Evolutionary conservation across 1,139 yeast genomes (phyloP), one percentile per base, ranked within the genome.

Genomic region (Magnusiomyces suaveolens): DNA sequence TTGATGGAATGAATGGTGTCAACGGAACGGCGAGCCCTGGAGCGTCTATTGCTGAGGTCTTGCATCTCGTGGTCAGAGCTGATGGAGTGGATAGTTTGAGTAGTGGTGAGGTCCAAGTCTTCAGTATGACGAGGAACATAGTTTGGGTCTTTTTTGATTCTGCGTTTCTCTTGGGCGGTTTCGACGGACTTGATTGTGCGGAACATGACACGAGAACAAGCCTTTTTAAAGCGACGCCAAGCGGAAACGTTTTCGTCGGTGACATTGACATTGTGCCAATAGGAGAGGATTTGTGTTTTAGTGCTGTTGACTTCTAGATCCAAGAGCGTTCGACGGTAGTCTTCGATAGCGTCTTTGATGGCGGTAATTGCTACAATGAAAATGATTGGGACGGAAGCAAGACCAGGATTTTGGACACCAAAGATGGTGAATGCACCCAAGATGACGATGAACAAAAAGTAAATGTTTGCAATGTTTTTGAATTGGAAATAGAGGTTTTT

Each of bases 351-450:
- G 72, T 92, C 98, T 66, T 90, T 90, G 61, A 87, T 72, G 10
- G 96, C 97, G 1, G 98, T 92, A 57, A 92, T 79, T 57, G 79
- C 74, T 46, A 92, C 96, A 74, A 92, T 90, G 56, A 89, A 97
- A 69, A 90, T 87, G 69, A 92, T 81, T 2, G 98, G 98, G 49
- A 89, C 97, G 1, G 96, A 90, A 10, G 95, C 85, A 59, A 92
- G 72, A 2, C 92, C 97, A 0, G 98, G 97, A 60, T 80, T 83
- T 18, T 85, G 81, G 43, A 90, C 97, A 64, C 98, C 98, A 68
- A 92, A 92, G 54, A 92, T 83, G 59, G 86, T 80, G 72, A 92
- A 88, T 21, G 70, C 68, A 56, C 95, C 94, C 62, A 89, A 71
- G 59, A 89, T 84, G 63, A 83, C 84, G 71, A 88, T 74, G 41